These are phyloP conservation scores for Nitzschia inconspicua DNA, from an alignment of 108 stramenopile genomes.

Conservation along the genomic window DNA sequence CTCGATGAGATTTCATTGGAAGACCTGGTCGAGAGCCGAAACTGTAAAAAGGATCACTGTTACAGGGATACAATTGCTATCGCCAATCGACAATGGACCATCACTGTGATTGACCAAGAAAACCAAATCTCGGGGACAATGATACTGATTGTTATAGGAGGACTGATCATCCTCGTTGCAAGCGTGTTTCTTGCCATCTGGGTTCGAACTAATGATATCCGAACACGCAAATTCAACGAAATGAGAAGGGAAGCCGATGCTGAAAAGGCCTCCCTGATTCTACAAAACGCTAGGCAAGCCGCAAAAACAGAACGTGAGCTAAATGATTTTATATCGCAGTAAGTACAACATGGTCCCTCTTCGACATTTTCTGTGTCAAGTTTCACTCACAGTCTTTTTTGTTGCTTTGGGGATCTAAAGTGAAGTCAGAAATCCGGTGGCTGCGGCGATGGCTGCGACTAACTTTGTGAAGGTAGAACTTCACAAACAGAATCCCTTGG, in stretches of 20 bases:
- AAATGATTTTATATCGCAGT: conserved; percentile 51
- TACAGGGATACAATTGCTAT: conserved; percentile 13
- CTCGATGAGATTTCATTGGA: conserved; percentile 1
- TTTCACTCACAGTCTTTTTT: background rate
- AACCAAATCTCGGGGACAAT: background rate
- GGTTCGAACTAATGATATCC: conserved; percentile 5
- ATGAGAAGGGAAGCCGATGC: conserved; percentile 27
- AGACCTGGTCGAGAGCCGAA: background rate
- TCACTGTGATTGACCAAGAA: conserved; percentile 22
- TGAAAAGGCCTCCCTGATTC: conserved; percentile 40
- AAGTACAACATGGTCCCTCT: conserved; percentile 18
- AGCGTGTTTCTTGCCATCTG: conserved; percentile 28
- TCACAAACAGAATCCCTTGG: conserved; percentile 1
- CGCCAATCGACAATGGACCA: conserved; percentile 35
- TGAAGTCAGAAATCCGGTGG: conserved; percentile 50
- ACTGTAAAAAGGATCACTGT: background rate
- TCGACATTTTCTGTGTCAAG: background rate
- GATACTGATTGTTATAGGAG: conserved; percentile 21
- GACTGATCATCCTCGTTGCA: conserved; percentile 25
- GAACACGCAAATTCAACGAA: background rate
- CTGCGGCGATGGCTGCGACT: conserved; percentile 52
- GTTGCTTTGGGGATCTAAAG: background rate
- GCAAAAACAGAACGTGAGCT: conserved; percentile 47
- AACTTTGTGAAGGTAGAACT: conserved; percentile 38
- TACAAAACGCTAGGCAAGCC: conserved; percentile 39